Conservation (phyloP, 768 basidiomycete genomes). For the Rhodotorula toruloides region DNA sequence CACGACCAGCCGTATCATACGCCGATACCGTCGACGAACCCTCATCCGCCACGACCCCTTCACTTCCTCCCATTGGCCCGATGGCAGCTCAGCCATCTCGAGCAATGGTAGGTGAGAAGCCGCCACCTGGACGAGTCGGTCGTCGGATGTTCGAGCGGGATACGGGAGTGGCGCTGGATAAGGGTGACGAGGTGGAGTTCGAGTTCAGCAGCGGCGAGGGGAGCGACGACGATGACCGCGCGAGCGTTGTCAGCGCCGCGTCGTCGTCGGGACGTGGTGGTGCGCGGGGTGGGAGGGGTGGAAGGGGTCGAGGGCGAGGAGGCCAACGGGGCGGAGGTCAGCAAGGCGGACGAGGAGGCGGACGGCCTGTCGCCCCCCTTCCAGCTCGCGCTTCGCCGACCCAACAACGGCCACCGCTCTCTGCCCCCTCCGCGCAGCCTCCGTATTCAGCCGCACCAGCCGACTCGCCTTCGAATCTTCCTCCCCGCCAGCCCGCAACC, state of each 20-base stretch:
- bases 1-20: conserved; percentile 37
- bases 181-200: conserved; percentile 36
- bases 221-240: background rate
- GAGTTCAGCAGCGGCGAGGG: conserved; percentile 35
- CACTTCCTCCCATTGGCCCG: conserved; percentile 10
- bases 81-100: background rate
- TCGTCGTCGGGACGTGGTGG: no score
- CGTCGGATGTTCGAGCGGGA: conserved; percentile 38
- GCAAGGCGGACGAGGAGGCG: background rate
- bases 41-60: conserved; percentile 2
- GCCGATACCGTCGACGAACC: conserved; percentile 17
- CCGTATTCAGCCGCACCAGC: no score
- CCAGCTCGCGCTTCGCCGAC: no score
- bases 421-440: no score
- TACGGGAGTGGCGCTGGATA: conserved; percentile 8
- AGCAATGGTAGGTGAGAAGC: conserved; percentile 22
- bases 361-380: conserved; percentile 9
- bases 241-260: no score
- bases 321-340: conserved; percentile 11
- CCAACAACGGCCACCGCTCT: no score
- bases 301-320: background rate
- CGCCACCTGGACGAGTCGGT: conserved; percentile 24
- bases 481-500: no score
- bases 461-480: no score
- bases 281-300: background rate